Evolutionary conservation across 2,329 filamentous ascomycete species (phyloP).

Genomic region (Zelopaecilomyces penicillatus): DNA sequence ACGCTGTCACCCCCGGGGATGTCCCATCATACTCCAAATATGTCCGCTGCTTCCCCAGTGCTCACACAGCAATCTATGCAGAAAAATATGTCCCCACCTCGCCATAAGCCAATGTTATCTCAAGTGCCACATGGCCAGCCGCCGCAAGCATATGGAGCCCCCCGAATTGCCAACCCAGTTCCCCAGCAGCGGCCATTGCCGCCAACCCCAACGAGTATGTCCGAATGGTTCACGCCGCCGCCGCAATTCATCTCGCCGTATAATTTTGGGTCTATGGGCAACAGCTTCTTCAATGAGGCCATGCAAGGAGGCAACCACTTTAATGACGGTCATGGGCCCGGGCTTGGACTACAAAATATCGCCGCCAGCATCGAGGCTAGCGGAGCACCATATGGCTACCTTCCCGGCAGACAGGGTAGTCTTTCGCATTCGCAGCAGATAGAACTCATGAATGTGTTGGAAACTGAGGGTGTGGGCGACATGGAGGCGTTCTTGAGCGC

Average conservation of each 20-base stretch:
- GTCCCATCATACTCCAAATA: slow-evolving; percentile 20
- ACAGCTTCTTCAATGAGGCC: slow-evolving; percentile 33
- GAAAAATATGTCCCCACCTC: slow-evolving; percentile 23
- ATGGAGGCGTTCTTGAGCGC: slow-evolving; percentile 52
- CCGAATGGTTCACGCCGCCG: slow-evolving; percentile 47
- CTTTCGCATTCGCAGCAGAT: slow-evolving; percentile 74
- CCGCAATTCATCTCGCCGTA: slow-evolving; percentile 47
- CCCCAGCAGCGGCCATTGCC: slow-evolving; percentile 36
- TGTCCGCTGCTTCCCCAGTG: slow-evolving; percentile 21
- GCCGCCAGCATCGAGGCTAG: slow-evolving; percentile 15
- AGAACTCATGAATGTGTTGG: slow-evolving; percentile 73
- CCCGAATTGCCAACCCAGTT: slow-evolving; percentile 26
- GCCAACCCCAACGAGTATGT: slow-evolving; percentile 29
- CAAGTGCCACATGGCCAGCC: slow-evolving; percentile 4
- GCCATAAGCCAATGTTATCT: slow-evolving; percentile 15
- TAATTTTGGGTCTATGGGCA: slow-evolving; percentile 34
- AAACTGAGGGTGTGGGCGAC: slow-evolving; percentile 57
- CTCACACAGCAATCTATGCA: slow-evolving; percentile 16
- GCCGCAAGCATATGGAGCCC: slow-evolving; percentile 30
- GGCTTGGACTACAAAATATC: slow-evolving; percentile 25
- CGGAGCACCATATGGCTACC: slow-evolving; percentile 22
- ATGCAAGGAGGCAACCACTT: slow-evolving; percentile 19
- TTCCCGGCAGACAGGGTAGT: slow-evolving; percentile 52
- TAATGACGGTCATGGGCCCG: slow-evolving; percentile 19
- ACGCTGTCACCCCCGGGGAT: slow-evolving; percentile 31